phyloP scores from a whole-genome alignment of 345 rosid species.

The Lumnitzera racemosa region DNA sequence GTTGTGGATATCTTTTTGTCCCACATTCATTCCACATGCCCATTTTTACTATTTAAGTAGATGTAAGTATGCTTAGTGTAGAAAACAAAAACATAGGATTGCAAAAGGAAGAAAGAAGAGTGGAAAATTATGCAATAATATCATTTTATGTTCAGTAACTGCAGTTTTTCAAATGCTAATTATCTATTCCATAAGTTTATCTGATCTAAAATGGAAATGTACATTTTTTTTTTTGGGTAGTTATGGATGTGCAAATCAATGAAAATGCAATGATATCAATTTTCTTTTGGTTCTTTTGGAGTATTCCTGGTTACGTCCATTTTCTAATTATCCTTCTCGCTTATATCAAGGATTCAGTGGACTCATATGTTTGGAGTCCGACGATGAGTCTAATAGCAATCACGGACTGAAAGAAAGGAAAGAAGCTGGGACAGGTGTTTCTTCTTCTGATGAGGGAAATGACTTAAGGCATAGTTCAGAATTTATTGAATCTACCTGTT shows the following conservation, averaged over 20 bases:
- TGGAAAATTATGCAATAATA: too few relatives aligned
- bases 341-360: constrained; percentile 33
- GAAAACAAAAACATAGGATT: too few relatives aligned
- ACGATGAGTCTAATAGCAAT: constrained; percentile 37
- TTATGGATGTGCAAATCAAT: too few relatives aligned
- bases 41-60: too few relatives aligned
- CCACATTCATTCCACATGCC: too few relatives aligned
- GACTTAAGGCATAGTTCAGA: constrained; percentile 21
- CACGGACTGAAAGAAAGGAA: constrained; percentile 20
- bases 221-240: neutral
- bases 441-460: constrained; percentile 15
- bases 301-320: neutral
- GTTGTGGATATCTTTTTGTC: too few relatives aligned
- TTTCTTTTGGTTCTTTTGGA: neutral
- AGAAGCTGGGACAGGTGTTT: constrained; percentile 19
- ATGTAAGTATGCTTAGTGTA: too few relatives aligned
- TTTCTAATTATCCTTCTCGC: neutral
- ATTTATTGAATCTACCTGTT: constrained; percentile 11
- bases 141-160: too few relatives aligned
- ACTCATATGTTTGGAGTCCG: constrained; percentile 61
- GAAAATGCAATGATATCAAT: too few relatives aligned
- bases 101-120: too few relatives aligned
- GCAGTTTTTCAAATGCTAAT: too few relatives aligned
- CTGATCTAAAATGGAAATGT: neutral
- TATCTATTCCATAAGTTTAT: neutral